phyloP scores from a whole-genome alignment of 306 rosid species.

The Glycine latifolia region DNA sequence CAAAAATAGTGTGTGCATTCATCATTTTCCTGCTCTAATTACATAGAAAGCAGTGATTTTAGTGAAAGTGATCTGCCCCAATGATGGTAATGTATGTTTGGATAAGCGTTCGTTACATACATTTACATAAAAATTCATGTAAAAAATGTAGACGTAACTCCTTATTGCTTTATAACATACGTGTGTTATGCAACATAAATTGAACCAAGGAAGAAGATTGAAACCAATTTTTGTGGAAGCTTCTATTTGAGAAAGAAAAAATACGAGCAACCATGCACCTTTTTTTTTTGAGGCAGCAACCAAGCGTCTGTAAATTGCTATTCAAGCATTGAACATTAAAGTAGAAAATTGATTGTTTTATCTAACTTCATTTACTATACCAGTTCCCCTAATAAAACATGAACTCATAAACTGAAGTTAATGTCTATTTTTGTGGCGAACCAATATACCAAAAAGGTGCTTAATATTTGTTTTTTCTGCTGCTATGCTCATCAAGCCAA shows the following conservation, averaged over 20 bases:
- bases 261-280: slow-evolving; percentile 30
- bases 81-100: too few species aligned
- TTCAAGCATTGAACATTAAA: slow-evolving; percentile 32
- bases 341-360: slow-evolving; percentile 9
- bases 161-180: too few species aligned
- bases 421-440: slow-evolving; percentile 22
- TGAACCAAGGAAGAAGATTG: neutral
- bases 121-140: too few species aligned
- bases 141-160: too few species aligned
- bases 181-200: too few species aligned
- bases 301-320: slow-evolving; percentile 10
- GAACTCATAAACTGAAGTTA: slow-evolving; percentile 18
- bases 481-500: slow-evolving; percentile 60
- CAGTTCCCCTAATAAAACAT: neutral
- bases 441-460: slow-evolving; percentile 8
- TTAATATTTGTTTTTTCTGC: slow-evolving; percentile 43
- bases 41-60: too few species aligned
- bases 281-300: too few species aligned
- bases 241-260: neutral
- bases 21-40: too few species aligned
- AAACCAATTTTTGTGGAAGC: neutral
- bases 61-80: too few species aligned
- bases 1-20: too few species aligned
- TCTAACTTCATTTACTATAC: neutral
- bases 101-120: too few species aligned